Conservation (phyloP, 1,284 basidiomycete species). For the Phaffia rhodozyma region DNA sequence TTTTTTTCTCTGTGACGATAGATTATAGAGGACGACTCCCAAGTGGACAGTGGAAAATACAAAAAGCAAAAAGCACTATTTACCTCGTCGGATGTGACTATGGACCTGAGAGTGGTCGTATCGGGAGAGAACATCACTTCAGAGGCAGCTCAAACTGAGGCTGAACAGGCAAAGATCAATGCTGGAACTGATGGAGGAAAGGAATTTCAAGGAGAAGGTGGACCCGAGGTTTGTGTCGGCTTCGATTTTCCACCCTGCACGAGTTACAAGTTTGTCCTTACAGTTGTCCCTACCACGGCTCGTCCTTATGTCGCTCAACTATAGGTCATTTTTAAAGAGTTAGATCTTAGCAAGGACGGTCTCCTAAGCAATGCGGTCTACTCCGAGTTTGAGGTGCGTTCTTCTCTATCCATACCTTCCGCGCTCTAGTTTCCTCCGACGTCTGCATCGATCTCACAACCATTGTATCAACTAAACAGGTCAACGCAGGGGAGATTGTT, state of each 20-base stretch:
- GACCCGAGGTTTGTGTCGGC: not conserved
- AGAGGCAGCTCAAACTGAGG: no score
- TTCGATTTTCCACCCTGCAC: no score
- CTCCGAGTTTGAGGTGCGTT: constrained; percentile 16
- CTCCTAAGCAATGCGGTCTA: constrained; percentile 28
- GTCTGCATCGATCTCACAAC: no score
- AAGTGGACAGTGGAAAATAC: constrained; percentile 28
- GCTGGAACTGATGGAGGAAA: no score
- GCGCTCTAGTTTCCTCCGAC: no score
- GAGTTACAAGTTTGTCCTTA: no score
- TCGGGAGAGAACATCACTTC: constrained; percentile 13
- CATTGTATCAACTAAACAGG: constrained; percentile 23
- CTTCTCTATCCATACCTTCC: no score
- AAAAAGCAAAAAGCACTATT: constrained; percentile 57
- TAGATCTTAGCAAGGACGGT: constrained; percentile 53
- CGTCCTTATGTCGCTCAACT: no score
- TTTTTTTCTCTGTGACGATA: constrained; percentile 31
- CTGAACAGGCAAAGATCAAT: no score
- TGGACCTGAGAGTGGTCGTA: constrained; percentile 63
- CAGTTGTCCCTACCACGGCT: no score
- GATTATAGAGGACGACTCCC: constrained; percentile 40
- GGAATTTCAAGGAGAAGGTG: not conserved
- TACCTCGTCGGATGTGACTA: constrained; percentile 45
- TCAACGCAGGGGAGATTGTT: constrained; percentile 70
- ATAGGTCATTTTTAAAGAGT: constrained; percentile 16